Percentiles rank a stretch among this genome's conserved stretches.
phyloP scores from a whole-genome alignment of 176 grass and related monocot species.

The Aegilops bicornis region DNA sequence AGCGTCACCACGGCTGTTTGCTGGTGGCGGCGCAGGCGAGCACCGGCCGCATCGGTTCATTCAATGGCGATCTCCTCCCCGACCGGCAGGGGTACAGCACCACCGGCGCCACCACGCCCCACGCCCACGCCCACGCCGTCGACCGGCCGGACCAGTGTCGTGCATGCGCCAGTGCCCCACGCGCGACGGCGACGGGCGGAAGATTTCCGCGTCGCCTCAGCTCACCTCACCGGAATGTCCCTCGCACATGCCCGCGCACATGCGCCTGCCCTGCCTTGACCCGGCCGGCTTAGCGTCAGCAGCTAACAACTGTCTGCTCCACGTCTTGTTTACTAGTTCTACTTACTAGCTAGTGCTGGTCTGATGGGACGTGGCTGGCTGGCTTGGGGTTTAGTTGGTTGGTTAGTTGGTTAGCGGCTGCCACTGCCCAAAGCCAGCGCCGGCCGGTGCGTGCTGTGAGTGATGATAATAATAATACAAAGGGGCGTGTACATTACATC shows the following conservation, averaged over 20 bases:
- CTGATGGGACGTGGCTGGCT: not conserved
- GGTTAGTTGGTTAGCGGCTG: not conserved
- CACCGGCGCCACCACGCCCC: not conserved
- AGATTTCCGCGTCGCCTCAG: not conserved
- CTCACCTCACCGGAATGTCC: not conserved
- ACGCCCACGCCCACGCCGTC: not conserved
- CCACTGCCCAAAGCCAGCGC: slow-evolving; percentile 2
- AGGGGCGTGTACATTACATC: slow-evolving; percentile 1
- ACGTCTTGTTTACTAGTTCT: not conserved
- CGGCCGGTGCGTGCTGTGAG: not conserved
- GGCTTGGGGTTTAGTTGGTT: not conserved
- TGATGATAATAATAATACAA: not conserved
- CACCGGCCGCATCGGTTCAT: not conserved
- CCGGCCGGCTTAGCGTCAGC: not conserved
- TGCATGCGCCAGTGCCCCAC: slow-evolving; percentile 1
- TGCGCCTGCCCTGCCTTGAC: slow-evolving; percentile 1
- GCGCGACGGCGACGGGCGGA: slow-evolving; percentile 1
- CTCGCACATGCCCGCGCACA: slow-evolving; percentile 18
- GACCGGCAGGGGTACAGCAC: not conserved
- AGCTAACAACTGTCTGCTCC: not conserved
- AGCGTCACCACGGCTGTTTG: not conserved
- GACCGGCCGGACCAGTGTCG: slow-evolving; percentile 25
- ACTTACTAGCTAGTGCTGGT: too few species aligned
- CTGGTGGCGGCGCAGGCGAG: slow-evolving; percentile 3
- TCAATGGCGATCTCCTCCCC: not conserved